Percentiles rank a stretch among this genome's conserved stretches.
These are phyloP conservation scores for Solanum arcanum DNA, from an alignment of 257 asterid genomes.

Conservation along the genomic window DNA sequence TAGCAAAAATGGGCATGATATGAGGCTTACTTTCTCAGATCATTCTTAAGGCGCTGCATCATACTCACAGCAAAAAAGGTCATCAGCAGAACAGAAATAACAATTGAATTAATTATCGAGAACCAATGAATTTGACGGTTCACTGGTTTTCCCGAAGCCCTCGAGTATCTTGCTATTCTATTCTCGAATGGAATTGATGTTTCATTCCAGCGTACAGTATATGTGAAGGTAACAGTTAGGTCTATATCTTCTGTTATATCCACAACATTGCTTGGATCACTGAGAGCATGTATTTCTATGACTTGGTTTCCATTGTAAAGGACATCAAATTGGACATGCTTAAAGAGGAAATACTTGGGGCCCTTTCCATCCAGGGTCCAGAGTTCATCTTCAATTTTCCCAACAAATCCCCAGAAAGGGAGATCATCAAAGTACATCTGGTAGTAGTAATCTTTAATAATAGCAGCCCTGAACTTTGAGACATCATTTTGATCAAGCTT, in stretches of 20 bases:
- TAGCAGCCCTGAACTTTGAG: constrained; percentile 52
- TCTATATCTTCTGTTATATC: constrained; percentile 60
- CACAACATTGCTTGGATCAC: constrained; percentile 58
- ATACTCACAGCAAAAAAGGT: constrained; percentile 52
- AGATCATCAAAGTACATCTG: constrained; percentile 87
- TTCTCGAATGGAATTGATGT: constrained; percentile 29
- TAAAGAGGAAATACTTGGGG: constrained; percentile 51
- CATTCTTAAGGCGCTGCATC: constrained; percentile 62
- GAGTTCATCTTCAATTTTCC: constrained; percentile 64
- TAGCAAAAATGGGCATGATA: constrained; percentile 7
- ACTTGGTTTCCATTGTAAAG: constrained; percentile 58
- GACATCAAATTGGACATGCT: constrained; percentile 59
- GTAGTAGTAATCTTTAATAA: constrained; percentile 55
- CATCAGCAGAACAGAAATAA: constrained; percentile 42
- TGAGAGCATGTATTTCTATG: constrained; percentile 56
- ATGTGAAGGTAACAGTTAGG: constrained; percentile 44
- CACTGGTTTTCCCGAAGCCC: constrained; percentile 44
- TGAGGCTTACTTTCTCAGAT: constrained; percentile 54
- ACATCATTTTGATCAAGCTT: constrained; percentile 36
- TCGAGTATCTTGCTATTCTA: constrained; percentile 60
- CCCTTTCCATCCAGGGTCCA: constrained; percentile 31
- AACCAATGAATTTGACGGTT: constrained; percentile 60
- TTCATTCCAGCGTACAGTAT: constrained; percentile 52
- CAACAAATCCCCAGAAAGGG: constrained; percentile 89
- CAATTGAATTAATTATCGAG: constrained; percentile 48